Conservation (phyloP, 2,329 filamentous ascomycete species). For the Colletotrichum echinochloae region DNA sequence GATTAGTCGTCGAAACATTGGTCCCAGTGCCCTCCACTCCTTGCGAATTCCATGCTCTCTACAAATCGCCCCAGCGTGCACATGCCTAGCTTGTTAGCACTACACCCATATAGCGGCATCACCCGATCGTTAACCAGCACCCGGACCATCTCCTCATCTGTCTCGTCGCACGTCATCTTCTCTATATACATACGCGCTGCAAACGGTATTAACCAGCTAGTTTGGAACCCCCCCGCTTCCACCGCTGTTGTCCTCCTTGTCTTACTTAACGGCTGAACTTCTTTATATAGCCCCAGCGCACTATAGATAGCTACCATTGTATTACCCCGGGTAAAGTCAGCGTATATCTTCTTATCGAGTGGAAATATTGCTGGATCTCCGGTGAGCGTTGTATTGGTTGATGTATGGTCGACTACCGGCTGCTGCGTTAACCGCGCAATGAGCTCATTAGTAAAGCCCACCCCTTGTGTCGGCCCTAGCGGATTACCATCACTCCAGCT, state of each 20-base stretch:
- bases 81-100: slow-evolving; percentile 75
- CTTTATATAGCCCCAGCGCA: slow-evolving; percentile 83
- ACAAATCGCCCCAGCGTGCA: slow-evolving; percentile 80
- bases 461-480: slow-evolving; percentile 45
- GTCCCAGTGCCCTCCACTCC: slow-evolving; percentile 78
- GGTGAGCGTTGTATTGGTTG: slow-evolving; percentile 83
- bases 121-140: slow-evolving; percentile 88
- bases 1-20: slow-evolving; percentile 65
- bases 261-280: slow-evolving; percentile 65
- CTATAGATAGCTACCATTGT: slow-evolving; percentile 82
- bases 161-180: slow-evolving; percentile 80
- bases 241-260: slow-evolving; percentile 58
- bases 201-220: slow-evolving; percentile 86
- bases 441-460: slow-evolving; percentile 89
- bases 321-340: slow-evolving; percentile 94
- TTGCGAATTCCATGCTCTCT: slow-evolving; percentile 79
- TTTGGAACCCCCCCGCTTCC: slow-evolving; percentile 75
- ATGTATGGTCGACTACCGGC: slow-evolving; percentile 79
- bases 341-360: slow-evolving; percentile 75
- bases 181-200: slow-evolving; percentile 87
- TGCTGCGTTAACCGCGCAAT: slow-evolving; percentile 79
- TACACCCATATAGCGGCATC: slow-evolving; percentile 76
- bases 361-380: slow-evolving; percentile 77
- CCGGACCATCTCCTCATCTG: slow-evolving; percentile 74
- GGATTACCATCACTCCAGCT: too few species aligned